A percentile compares a stretch with the other conserved stretches of the same genome.
Conservation (phyloP, 176 grass and related monocot genomes). For the Triticum dicoccoides region DNA sequence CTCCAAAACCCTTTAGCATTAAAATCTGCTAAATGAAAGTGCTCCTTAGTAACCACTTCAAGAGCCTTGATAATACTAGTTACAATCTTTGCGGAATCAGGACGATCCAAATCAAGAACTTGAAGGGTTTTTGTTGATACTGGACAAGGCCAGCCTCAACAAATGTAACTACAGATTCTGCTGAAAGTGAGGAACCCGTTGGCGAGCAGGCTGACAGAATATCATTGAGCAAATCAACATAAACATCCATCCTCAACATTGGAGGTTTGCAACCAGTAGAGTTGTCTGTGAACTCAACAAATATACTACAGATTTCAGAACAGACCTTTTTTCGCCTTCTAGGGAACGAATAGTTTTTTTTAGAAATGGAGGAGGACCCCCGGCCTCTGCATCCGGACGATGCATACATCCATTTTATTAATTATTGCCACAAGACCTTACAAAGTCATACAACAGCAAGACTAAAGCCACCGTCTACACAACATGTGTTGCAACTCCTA, state of each 20-base stretch:
- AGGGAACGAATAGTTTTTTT: slow-evolving; percentile 55
- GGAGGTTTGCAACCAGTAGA: slow-evolving; percentile 47
- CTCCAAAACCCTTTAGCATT: slow-evolving; percentile 55
- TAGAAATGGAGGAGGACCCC: no score
- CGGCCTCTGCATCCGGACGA: no score
- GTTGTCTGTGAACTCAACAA: slow-evolving; percentile 59
- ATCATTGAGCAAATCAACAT: slow-evolving; percentile 92
- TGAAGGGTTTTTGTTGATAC: slow-evolving; percentile 57
- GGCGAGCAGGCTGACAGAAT: slow-evolving; percentile 89
- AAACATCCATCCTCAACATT: slow-evolving; percentile 66
- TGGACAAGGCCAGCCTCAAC: slow-evolving; percentile 84
- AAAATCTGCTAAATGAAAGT: slow-evolving; percentile 69
- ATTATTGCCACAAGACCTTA: no score
- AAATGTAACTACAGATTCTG: slow-evolving; percentile 86
- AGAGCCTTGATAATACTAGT: slow-evolving; percentile 78
- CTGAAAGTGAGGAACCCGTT: slow-evolving; percentile 78
- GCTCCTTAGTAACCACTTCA: slow-evolving; percentile 88
- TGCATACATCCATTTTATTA: no score
- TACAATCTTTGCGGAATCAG: slow-evolving; percentile 90
- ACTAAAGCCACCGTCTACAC: no score
- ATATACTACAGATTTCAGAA: slow-evolving; percentile 72
- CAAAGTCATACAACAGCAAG: no score
- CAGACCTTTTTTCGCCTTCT: slow-evolving; percentile 86
- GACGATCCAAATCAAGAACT: slow-evolving; percentile 83
- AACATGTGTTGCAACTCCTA: no score